A percentile compares a stretch with the other conserved stretches of the same genome.
These are phyloP conservation scores for Dysphania ambrosioides DNA, from an alignment of 148 eudicot species.

Conservation along the genomic window DNA sequence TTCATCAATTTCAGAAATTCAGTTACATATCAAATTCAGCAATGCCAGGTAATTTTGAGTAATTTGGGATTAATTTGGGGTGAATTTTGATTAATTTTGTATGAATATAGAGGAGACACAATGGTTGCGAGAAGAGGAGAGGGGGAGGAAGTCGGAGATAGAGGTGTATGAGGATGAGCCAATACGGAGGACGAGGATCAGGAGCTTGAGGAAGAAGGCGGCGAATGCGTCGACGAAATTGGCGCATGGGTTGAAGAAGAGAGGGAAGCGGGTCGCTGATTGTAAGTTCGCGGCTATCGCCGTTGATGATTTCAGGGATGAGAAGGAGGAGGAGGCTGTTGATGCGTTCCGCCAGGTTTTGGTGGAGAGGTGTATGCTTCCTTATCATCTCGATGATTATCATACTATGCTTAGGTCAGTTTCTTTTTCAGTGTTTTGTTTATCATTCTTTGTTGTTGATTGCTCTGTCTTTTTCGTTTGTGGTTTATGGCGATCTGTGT, in stretches of 20 bases:
- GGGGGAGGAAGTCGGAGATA: slow-evolving; percentile 52
- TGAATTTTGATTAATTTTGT: not conserved
- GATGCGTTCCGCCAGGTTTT: slow-evolving; percentile 56
- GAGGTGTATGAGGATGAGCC: slow-evolving; percentile 74
- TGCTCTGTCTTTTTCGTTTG: not conserved
- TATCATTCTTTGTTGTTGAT: not conserved
- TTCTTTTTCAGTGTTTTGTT: no score
- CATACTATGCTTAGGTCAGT: slow-evolving; percentile 89
- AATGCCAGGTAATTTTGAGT: slow-evolving; percentile 33
- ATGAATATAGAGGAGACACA: slow-evolving; percentile 40
- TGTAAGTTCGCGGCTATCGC: slow-evolving; percentile 66
- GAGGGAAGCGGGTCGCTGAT: slow-evolving; percentile 55
- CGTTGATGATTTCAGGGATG: slow-evolving; percentile 66
- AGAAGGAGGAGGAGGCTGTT: slow-evolving; percentile 74
- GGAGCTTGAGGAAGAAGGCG: slow-evolving; percentile 79
- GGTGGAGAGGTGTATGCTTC: slow-evolving; percentile 71
- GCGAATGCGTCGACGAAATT: slow-evolving; percentile 61
- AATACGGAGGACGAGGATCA: slow-evolving; percentile 49
- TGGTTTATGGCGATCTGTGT: not conserved
- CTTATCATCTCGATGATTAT: slow-evolving; percentile 68
- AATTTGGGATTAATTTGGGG: not conserved
- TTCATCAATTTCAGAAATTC: slow-evolving; percentile 9
- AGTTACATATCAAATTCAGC: slow-evolving; percentile 15
- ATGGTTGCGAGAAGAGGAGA: slow-evolving; percentile 50
- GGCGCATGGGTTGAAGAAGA: slow-evolving; percentile 54